Evolutionary conservation across 441 rosid species (phyloP).

Genomic region (Raphanus hybrid): DNA sequence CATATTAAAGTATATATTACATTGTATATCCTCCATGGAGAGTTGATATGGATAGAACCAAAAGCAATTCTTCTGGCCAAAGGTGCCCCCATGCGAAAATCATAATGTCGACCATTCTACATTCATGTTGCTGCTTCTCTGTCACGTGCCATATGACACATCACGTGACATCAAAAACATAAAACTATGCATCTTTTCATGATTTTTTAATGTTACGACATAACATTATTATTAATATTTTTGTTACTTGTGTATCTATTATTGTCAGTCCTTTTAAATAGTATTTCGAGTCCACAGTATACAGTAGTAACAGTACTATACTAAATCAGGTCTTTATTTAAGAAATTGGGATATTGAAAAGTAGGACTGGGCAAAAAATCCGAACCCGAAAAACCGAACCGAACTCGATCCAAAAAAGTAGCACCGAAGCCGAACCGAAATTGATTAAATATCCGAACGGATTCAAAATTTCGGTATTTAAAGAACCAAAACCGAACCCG

Average conservation of each 20-base stretch:
- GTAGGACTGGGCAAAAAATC: no score
- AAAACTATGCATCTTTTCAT: conserved; percentile 3
- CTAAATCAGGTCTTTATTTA: conserved; percentile 21
- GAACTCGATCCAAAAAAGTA: no score
- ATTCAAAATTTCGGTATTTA: no score
- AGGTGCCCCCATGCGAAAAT: conserved; percentile 54
- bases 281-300: not conserved
- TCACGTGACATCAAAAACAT: conserved; percentile 38
- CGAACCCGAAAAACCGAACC: no score
- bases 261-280: conserved; percentile 21
- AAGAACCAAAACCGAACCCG: no score
- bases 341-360: conserved; percentile 26
- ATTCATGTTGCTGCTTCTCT: conserved; percentile 44
- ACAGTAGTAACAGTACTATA: conserved; percentile 1
- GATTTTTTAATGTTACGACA: conserved; percentile 17
- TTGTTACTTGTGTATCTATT: conserved; percentile 12
- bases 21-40: no score
- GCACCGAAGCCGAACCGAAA: no score
- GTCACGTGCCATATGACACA: conserved; percentile 35
- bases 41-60: conserved; percentile 11
- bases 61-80: conserved; percentile 42
- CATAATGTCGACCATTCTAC: conserved; percentile 55
- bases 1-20: no score
- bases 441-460: no score
- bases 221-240: conserved; percentile 11